Base-by-base conservation (phyloP, 164 flowering plant genomes). In the Warburgia ugandensis region DNA sequence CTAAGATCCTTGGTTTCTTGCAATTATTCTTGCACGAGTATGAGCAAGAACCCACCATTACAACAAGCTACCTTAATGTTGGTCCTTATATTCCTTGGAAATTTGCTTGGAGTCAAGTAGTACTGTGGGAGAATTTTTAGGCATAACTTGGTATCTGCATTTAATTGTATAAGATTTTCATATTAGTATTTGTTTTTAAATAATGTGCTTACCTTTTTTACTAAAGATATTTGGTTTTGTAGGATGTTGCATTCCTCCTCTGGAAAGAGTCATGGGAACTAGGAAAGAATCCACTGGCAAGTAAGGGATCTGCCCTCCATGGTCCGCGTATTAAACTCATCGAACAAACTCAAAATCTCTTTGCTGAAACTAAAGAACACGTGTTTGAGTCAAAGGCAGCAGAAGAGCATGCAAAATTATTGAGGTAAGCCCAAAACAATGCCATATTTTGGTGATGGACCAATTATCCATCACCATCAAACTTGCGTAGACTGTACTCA, bases 201-300 rank as follows among this genome's bases (percentile, higher is more conserved):
- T 39, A 3, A 9, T 16, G 13, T 6, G 20, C 20, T 5, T 14
- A 16, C 6, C 6, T 39, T 39, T 28, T 3, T 29, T 32, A 30
- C n/a, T 48, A 33, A 29, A 32, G 19, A 12, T 57, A 22, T 57
- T 50, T 65, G 51, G 50, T 59, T 58, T 55, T 75, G 41, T 53
- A 92, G 98, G 98, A 92, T 26, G 92, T 92, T 47, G 90, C 94
- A 41, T 81, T 76, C 44, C 82, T 92, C 37, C 59, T 92, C 49
- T 87, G 92, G 96, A 83, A 79, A 55, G 98, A 87, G 65, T 92
- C 98, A 26, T 92, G 96, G 96, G 90, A 80, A 40, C 51, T 81
- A 23, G 82, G 75, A 52, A 83, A 81, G 59, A 83, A 85, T 70
- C 94, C 98, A 45, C 77, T 85, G 98, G 90, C 96, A 48, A 81